Conservation (phyloP, 2,329 filamentous ascomycete species). For the Trichoderma asperellum region DNA sequence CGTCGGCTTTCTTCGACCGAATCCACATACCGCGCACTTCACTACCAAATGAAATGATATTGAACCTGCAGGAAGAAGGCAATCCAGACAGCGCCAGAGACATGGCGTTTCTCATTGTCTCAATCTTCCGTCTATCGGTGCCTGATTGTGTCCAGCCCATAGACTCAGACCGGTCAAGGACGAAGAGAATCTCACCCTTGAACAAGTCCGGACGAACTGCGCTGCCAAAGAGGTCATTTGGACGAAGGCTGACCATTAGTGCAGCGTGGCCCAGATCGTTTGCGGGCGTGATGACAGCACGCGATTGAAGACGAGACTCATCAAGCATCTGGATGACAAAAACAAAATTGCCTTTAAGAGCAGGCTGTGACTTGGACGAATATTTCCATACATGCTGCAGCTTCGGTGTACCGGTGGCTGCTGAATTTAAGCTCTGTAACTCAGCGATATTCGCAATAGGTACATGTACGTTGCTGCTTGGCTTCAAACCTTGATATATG, state of each 20-base stretch:
- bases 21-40: not conserved
- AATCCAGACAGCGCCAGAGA: not conserved
- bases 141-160: not conserved
- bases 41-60: not conserved
- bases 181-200: not conserved
- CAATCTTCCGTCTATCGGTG: not conserved
- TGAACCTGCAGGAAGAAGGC: not conserved
- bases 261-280: not conserved
- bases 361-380: not conserved
- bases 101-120: not conserved
- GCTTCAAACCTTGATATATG: not conserved
- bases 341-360: not conserved
- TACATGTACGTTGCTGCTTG: not conserved
- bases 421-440: not conserved
- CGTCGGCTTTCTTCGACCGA: not conserved
- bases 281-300: not conserved
- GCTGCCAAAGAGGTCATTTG: not conserved
- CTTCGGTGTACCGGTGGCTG: not conserved
- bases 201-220: not conserved
- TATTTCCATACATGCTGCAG: not conserved
- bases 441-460: not conserved
- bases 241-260: not conserved
- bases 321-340: not conserved
- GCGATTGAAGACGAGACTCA: not conserved
- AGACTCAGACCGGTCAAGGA: not conserved